Evolutionary conservation across 768 basidiomycete species (phyloP), one percentile per base, ranked within the genome.

Genomic region (Fistulinella prunicolor): DNA sequence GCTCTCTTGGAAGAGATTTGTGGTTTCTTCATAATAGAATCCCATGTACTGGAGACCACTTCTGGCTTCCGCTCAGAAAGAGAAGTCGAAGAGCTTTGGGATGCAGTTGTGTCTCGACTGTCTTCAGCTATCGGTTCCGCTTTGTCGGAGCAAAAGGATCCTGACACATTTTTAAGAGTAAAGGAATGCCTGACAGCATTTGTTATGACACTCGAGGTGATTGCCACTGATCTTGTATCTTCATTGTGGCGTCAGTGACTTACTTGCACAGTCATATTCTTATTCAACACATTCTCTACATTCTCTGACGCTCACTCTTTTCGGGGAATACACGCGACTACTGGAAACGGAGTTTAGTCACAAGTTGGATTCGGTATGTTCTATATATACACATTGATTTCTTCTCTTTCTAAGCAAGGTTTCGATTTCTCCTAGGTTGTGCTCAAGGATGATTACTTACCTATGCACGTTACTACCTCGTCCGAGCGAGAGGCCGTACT

Each of bases 11-110:
- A 95, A 64, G 92, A 97, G 68, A 89, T 98, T 53, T 87, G 93
- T 30, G 96, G 96, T 0, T 99, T 96, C 69, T 99, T 98, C 71
- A 93, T 99, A 49, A 85, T 98, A 55, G 96, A 99, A 69, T 85
- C 82, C 1, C 86, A 95, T 61, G 94, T 99, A 1, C 78, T 97
- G 7, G 82, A 86, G 55, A 91, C 91, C 0, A 91, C 94, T 9
- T 84, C 85, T 16, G 81, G 78, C 28, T 99, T 99, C 71, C 82
- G 96, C n/a, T 90, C 88, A 14, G 79, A 86, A 55, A 78, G 84
- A 38, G 93, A 98, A 55, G 86, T 98, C 2, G 94, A 98, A 55
- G 93, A 94, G 47, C 79, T 99, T 9, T 98, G 95, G 95, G 90
- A 95, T 53, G 82, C 82, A 12, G 80, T 97, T 47, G 80, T 94